A percentile compares a stretch with the other conserved stretches of the same genome.
Evolutionary conservation across 257 asterid genomes (phyloP).

Genomic region (Haberlea rhodopensis): DNA sequence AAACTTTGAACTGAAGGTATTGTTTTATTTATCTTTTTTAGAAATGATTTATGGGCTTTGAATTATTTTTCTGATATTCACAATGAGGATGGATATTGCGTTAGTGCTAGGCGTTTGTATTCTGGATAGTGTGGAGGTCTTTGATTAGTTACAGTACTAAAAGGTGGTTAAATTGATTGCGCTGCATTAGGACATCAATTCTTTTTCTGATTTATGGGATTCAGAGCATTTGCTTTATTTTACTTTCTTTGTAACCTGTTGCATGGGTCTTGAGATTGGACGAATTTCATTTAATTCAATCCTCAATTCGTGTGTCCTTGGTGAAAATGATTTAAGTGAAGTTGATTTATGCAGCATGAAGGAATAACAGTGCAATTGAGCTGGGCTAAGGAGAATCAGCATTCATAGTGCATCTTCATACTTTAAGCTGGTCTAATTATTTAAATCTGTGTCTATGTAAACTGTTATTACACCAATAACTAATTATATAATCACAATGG

Average conservation of each 20-base stretch:
- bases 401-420: background rate
- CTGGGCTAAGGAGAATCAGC: background rate
- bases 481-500: no score
- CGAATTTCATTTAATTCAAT: background rate
- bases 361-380: background rate
- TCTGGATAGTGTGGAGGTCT: background rate
- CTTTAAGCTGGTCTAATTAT: background rate
- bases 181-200: background rate
- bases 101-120: background rate
- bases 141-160: background rate
- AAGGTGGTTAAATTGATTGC: background rate
- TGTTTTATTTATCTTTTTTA: background rate
- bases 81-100: background rate
- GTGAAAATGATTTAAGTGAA: background rate
- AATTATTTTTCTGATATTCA: background rate
- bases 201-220: background rate
- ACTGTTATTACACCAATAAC: no score
- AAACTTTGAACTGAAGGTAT: background rate
- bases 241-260: background rate
- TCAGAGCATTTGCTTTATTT: background rate
- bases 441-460: background rate
- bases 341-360: conserved; percentile 4
- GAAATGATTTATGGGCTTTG: background rate
- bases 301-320: background rate
- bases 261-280: conserved; percentile 8